Base-by-base conservation (phyloP, 2,329 filamentous ascomycete species). In the Colletotrichum australisinense region DNA sequence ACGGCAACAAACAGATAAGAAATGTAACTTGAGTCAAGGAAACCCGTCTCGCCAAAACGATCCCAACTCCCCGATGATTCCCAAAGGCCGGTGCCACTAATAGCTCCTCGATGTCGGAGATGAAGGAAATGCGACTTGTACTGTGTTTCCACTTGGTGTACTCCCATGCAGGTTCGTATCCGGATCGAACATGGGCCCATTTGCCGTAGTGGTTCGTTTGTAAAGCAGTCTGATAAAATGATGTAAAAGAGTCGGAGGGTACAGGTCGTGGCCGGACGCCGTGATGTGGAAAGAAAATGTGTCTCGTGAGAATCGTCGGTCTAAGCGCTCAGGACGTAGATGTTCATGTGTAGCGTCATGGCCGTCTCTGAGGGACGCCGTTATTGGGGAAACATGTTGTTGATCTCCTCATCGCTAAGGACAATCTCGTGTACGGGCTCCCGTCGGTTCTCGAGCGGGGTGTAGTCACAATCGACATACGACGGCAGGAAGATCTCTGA, bases 401-500 rank as follows among this genome's bases (percentile, higher is more conserved):
- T 90, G 69, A 90, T 88, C 84, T 96, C 94, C 81, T 95, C 93
- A 75, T 96, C 93, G 77, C 89, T 95, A 69, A 96, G 86, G 69
- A 90, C 86, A 76, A 96, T 95, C 80, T 96, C 94, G 83, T 94
- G 87, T 63, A 96, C 93, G 1, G 93, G 93, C 76, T 95, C 93
- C 79, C 92, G 92, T 76, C 90, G 91, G 81, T 93, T 91, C 81
- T 95, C 93, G 79, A 95, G 88, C 55, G 93, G 93, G 49, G 91
- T 88, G 80, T 93, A 93, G 77, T 94, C 92, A 85, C 89, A 91
- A 82, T 94, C 92, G 78, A 93, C 85, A 80, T 95, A 95, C 8
- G 93, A 94, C 1, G 93, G 93, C 1, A 95, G 88, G 83, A 95
- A 95, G 81, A 95, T 94, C 80, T 95, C 93, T 93, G 75, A 9